Evolutionary conservation across 495 filamentous ascomycete species (phyloP).

Genomic region (Xylaria curta): DNA sequence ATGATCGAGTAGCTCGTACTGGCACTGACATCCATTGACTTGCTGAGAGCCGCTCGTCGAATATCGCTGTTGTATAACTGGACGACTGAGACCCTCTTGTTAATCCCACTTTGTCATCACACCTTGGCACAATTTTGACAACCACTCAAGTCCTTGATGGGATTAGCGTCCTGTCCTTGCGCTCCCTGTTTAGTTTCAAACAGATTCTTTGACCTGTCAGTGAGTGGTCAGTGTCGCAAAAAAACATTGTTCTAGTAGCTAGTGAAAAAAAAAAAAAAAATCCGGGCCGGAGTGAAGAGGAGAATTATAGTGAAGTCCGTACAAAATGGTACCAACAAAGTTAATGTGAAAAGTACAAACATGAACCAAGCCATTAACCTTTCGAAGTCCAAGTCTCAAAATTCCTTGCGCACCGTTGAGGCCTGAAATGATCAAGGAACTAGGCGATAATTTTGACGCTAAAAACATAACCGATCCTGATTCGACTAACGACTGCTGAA

Average conservation of each 20-base stretch:
- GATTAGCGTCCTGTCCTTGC: neutral
- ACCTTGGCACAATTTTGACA: neutral
- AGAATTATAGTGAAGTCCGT: neutral
- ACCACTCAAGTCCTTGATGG: neutral
- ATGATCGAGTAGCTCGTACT: neutral
- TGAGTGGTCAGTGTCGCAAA: constrained; percentile 3
- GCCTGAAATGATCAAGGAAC: neutral
- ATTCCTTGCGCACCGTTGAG: neutral
- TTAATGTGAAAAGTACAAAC: constrained; percentile 18
- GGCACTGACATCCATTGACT: constrained; percentile 9
- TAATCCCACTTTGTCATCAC: neutral
- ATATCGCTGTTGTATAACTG: neutral
- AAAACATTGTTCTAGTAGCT: constrained; percentile 6
- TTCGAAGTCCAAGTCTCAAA: neutral
- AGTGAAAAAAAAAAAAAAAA: neutral
- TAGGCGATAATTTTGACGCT: neutral
- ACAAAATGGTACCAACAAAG: neutral
- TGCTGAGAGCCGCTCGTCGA: neutral
- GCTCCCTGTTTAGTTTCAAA: neutral
- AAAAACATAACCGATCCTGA: neutral
- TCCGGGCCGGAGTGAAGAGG: neutral
- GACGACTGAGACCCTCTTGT: neutral
- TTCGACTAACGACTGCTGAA: neutral
- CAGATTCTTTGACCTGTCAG: neutral
- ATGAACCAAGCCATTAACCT: neutral